Evolutionary conservation across 192 early-diverging fungal genomes (phyloP).

Genomic region (Linnemannia exigua): DNA sequence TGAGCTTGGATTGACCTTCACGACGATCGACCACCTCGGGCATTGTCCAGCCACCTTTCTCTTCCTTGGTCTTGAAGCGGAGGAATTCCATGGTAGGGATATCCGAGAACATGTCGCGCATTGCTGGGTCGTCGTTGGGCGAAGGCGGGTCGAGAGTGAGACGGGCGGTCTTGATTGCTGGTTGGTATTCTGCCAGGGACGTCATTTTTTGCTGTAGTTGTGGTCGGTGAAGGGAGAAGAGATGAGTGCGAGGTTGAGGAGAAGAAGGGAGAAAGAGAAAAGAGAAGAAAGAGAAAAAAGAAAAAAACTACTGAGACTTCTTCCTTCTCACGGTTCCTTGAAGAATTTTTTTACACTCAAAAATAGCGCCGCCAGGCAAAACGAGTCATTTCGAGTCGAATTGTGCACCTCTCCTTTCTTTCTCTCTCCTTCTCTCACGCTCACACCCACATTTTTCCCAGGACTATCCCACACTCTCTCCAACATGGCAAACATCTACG

Average conservation of each 20-base stretch:
- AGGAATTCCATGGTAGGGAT: slow-evolving; percentile 35
- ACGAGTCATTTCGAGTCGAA: background rate
- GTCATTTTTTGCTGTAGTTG: background rate
- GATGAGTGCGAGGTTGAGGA: background rate
- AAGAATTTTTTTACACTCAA: background rate
- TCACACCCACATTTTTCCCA: background rate
- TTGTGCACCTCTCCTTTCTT: background rate
- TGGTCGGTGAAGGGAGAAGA: background rate
- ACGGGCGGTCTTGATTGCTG: slow-evolving; percentile 26
- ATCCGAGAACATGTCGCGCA: slow-evolving; percentile 53
- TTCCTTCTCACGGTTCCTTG: background rate
- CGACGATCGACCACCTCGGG: slow-evolving; percentile 34
- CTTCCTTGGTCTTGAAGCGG: slow-evolving; percentile 40
- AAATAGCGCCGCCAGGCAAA: background rate
- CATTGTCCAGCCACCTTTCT: slow-evolving; percentile 39
- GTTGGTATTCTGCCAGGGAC: slow-evolving; percentile 6
- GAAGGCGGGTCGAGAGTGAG: slow-evolving; percentile 32
- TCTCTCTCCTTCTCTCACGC: background rate
- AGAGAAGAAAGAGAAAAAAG: background rate
- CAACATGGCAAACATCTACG: slow-evolving; percentile 10
- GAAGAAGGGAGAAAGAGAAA: background rate
- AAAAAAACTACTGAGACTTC: background rate
- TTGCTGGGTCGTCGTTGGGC: slow-evolving; percentile 25
- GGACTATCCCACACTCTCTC: background rate
- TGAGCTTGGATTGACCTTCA: slow-evolving; percentile 22